Base-by-base conservation (phyloP, 768 basidiomycete genomes). In the Myochromella boudieri region DNA sequence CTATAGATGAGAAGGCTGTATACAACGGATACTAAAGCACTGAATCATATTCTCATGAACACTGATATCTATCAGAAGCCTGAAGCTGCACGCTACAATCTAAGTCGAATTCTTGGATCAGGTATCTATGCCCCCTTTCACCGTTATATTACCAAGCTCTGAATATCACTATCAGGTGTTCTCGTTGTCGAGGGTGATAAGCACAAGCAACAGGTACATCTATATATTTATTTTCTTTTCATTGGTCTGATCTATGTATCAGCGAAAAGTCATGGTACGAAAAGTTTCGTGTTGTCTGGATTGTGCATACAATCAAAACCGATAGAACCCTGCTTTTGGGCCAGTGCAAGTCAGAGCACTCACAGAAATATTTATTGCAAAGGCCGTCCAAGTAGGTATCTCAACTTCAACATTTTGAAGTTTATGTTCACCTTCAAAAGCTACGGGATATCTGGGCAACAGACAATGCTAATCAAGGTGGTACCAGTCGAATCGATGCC, bases 311-410 rank as follows among this genome's bases (percentile, higher is more conserved):
- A n/a, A n/a, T n/a, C n/a, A n/a, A n/a, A n/a, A n/a, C n/a, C n/a
- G 20, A 6, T 42, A 78, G 84, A 87, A 85, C 48, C 85, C 85
- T 8, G 83, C 83, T 0, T 87, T 87, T 54, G 81, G 84, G 1
- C 69, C 72, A 3, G 63, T 73, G 0, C 83, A 84, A 56, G 71
- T 86, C 26, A 68, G 82, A 5, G 77, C 76, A 33, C 57, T 85
- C 14, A 81, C 81, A 0, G 69, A 71, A 12, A 77, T 80, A 10
- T 84, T 86, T 49, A 52, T 81, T 3, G 71, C 75, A 2, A 85
- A 84, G 59, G 65, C 84, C 0, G 53, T 74, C 0, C 63, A 77
- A 60, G 82, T 80, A 55, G n/a, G 49, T 36, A 9, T 24, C 11
- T 4, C n/a, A n/a, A n/a, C n/a, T 41, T 32, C 6, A n/a, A n/a